Evolutionary conservation across 1,284 basidiomycete genomes (phyloP).

Genomic region (Naganishia sp.): DNA sequence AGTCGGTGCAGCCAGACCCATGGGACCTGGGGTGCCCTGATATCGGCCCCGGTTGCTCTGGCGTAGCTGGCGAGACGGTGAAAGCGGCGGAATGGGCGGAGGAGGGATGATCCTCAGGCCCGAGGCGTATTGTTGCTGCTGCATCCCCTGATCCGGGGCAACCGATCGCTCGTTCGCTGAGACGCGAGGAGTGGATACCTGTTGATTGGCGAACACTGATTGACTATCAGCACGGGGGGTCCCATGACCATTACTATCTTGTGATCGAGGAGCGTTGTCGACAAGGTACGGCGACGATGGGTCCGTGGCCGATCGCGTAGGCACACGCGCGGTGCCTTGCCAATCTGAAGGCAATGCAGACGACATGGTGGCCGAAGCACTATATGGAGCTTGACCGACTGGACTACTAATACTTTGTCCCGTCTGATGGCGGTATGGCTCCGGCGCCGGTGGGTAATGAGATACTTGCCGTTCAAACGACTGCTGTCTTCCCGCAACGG

Average conservation of each 20-base stretch:
- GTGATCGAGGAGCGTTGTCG: conserved; percentile 1
- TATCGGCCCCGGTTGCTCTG: not conserved
- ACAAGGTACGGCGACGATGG: conserved; percentile 18
- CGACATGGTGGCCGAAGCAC: conserved; percentile 19
- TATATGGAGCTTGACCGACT: conserved; percentile 1
- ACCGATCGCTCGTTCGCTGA: not conserved
- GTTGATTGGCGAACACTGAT: conserved; percentile 13
- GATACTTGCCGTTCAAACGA: conserved; percentile 4
- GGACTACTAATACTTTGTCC: too few relatives aligned
- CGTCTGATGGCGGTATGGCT: conserved; percentile 2
- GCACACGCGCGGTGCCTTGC: conserved; percentile 6
- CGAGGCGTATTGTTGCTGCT: conserved; percentile 18
- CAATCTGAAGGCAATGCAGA: conserved; percentile 13
- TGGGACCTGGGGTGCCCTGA: not conserved
- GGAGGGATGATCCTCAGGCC: conserved; percentile 13
- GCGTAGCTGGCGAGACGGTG: conserved; percentile 17
- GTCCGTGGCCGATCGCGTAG: conserved; percentile 15
- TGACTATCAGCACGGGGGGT: conserved; percentile 11
- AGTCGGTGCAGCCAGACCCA: not conserved
- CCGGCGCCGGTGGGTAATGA: not conserved
- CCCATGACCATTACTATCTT: conserved; percentile 10
- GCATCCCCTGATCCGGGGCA: conserved; percentile 5
- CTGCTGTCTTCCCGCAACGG: not conserved
- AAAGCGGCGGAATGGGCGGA: conserved; percentile 22
- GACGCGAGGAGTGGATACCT: conserved; percentile 10